These are phyloP conservation scores for Xylaria venustula DNA, from an alignment of 495 filamentous ascomycete genomes.

Conservation along the genomic window DNA sequence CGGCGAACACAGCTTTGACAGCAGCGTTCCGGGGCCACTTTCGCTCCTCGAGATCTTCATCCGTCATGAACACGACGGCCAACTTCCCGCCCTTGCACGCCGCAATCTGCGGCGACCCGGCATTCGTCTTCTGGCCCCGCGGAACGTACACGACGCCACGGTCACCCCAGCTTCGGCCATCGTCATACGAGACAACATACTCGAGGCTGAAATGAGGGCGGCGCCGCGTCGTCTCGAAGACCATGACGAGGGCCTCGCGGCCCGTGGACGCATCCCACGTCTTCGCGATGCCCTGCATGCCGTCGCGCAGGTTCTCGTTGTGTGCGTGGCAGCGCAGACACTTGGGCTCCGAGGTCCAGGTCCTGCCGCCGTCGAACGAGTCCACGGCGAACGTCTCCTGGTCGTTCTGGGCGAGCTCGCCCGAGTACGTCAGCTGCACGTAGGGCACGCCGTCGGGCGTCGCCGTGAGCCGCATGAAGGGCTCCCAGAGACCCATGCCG, in stretches of 20 bases:
- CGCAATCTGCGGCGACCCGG: constrained; percentile 60
- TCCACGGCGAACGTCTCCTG: constrained; percentile 60
- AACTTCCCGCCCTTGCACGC: constrained; percentile 50
- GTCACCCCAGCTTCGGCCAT: constrained; percentile 52
- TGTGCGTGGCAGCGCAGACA: constrained; percentile 26
- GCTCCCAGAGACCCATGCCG: constrained; percentile 60
- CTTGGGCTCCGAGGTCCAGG: constrained; percentile 41
- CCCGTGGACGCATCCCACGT: constrained; percentile 23
- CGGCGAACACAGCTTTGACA: constrained; percentile 30
- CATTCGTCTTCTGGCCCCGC: constrained; percentile 36
- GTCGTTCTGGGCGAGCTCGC: constrained; percentile 40
- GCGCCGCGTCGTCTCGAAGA: constrained; percentile 56
- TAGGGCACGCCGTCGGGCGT: constrained; percentile 31
- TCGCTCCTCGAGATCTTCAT: constrained; percentile 45
- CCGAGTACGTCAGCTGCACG: constrained; percentile 52
- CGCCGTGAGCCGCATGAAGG: constrained; percentile 53
- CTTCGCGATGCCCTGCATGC: constrained; percentile 58
- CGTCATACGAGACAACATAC: constrained; percentile 56
- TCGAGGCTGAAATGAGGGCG: constrained; percentile 53
- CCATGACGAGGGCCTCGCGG: constrained; percentile 47
- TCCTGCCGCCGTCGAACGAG: constrained; percentile 53
- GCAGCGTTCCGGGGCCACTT: constrained; percentile 30
- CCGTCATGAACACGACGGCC: constrained; percentile 60
- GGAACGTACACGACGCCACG: constrained; percentile 54
- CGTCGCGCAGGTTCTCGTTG: constrained; percentile 46